Base-by-base conservation (phyloP, 225 moss, liverwort and hornwort species). In the Neckera pumila region DNA sequence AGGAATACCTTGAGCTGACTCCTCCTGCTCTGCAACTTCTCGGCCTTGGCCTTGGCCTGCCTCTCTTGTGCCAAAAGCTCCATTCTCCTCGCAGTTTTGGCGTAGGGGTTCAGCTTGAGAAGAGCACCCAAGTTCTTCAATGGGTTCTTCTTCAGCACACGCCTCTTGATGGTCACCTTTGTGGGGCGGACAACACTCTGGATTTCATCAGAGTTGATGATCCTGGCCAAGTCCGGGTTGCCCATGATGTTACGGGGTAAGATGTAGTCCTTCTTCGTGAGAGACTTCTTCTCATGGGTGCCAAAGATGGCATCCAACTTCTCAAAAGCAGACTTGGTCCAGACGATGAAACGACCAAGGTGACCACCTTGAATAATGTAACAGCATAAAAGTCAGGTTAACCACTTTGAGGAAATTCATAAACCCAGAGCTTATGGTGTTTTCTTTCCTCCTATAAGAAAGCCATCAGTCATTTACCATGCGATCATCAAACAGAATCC, bases 31-130 rank as follows among this genome's bases (percentile, higher is more conserved):
- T 94, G 90, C 89, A 97, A 75, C 91, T 97, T 97, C 86, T 96
- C 95, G 66, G 94, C 76, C 94, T 94, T 96, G 83, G 93, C 93
- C 94, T 97, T 96, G n/a, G 88, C 83, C 76, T 95, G 93, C 89
- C 93, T 93, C 85, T 96, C 96, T 56, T 96, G 94, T 12, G 97
- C 94, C 90, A 96, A 89, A 75, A 97, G 94, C 74, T 94, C 97
- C 96, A 93, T 95, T 91, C 97, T 94, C 91, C 97, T 92, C 70
- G 95, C 97, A 49, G 95, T 95, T 90, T 96, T 97, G 36, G 97
- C 96, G 34, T 95, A 97, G 5, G 97, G 97, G 87, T 97, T 97
- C 86, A 97, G 94, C 95, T 97, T 97, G 86, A 97, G 94, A 71
- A 97, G 94, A 27, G 97, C 95, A 12, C 97, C 97, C 83, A 97